Evolutionary conservation across 2,329 filamentous ascomycete species (phyloP).

Genomic region (Ceratocystiopsis minuta): DNA sequence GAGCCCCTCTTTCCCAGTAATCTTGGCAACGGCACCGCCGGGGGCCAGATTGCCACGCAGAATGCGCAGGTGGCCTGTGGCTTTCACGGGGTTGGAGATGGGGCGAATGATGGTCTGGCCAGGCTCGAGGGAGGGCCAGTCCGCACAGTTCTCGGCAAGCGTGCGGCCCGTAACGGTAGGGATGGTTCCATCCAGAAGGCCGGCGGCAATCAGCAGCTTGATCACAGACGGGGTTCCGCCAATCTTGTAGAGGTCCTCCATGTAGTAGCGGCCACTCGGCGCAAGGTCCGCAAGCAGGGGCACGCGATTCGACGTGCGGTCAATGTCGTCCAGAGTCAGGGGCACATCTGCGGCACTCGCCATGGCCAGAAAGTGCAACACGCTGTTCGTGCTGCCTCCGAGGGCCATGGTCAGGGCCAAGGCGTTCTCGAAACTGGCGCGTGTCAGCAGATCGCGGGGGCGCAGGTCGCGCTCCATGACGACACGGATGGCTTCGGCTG

Average conservation of each 20-base stretch:
- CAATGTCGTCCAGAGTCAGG: slow-evolving; percentile 66
- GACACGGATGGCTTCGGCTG: slow-evolving; percentile 55
- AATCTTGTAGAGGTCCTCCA: slow-evolving; percentile 74
- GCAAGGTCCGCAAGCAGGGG: slow-evolving; percentile 76
- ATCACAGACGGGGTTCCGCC: slow-evolving; percentile 74
- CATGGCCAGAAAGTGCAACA: slow-evolving; percentile 82
- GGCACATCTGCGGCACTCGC: slow-evolving; percentile 65
- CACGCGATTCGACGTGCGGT: slow-evolving; percentile 63
- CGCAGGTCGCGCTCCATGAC: slow-evolving; percentile 73
- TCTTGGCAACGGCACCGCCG: slow-evolving; percentile 81
- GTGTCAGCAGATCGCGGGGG: slow-evolving; percentile 63
- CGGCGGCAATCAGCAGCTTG: slow-evolving; percentile 63
- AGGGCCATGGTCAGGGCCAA: slow-evolving; percentile 80
- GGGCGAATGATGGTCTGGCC: slow-evolving; percentile 71
- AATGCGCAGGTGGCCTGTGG: slow-evolving; percentile 74
- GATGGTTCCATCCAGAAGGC: slow-evolving; percentile 59
- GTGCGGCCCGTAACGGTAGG: slow-evolving; percentile 73
- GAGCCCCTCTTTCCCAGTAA: slow-evolving; percentile 86
- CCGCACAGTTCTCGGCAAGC: slow-evolving; percentile 60
- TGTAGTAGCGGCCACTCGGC: slow-evolving; percentile 62
- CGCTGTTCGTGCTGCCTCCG: slow-evolving; percentile 78
- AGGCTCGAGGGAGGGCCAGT: slow-evolving; percentile 58
- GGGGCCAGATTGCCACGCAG: slow-evolving; percentile 77
- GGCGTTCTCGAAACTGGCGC: slow-evolving; percentile 70
- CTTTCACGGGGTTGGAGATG: slow-evolving; percentile 55